Base-by-base conservation (phyloP, 306 rosid species). In the Castanea sativa region DNA sequence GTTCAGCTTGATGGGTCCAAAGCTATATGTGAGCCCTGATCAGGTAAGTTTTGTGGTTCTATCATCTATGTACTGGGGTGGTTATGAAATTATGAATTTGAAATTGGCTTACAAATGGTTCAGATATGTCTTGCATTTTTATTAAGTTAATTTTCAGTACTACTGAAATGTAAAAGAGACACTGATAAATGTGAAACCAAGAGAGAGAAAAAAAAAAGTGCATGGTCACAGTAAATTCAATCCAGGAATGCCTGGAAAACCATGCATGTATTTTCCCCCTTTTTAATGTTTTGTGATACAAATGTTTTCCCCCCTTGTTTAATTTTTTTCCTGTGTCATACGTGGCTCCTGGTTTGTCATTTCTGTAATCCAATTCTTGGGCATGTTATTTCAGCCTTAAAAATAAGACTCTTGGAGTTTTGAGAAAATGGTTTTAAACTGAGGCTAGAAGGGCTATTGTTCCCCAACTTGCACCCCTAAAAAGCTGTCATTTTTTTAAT, bases 1-100 rank as follows among this genome's bases (percentile, higher is more conserved):
- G 87, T 94, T 94, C 87, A 92, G 98, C 84, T 90, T 94, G 91
- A 94, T 94, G 98, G 97, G 98, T 70, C 97, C 98, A 21, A 94
- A 92, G 85, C 98, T 94, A 74, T 91, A 87, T 71, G 79, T 94
- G 80, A 94, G 98, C 86, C 97, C 94, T 23, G 98, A 92, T 83
- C 98, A 94, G 98, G 98, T 94, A 86, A 55, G 38, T 64, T 74
- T 71, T 73, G 29, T 70, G 29, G 78, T 74, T 67, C 67, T 75
- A 59, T 41, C 70, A 73, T 73, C 77, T 58, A 71, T 82, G 55
- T 45, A 38, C 55, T 55, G 77, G 57, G 19, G 29, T 49, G n/a
- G 38, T 69, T 15, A 82, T 77, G 72, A 73, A 69, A 78, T 75
- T 30, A 65, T 76, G 80, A 45, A 71, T 64, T 30, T 61, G 53